Conservation (phyloP, 495 filamentous ascomycete species). For the Xylaria telfairii region DNA sequence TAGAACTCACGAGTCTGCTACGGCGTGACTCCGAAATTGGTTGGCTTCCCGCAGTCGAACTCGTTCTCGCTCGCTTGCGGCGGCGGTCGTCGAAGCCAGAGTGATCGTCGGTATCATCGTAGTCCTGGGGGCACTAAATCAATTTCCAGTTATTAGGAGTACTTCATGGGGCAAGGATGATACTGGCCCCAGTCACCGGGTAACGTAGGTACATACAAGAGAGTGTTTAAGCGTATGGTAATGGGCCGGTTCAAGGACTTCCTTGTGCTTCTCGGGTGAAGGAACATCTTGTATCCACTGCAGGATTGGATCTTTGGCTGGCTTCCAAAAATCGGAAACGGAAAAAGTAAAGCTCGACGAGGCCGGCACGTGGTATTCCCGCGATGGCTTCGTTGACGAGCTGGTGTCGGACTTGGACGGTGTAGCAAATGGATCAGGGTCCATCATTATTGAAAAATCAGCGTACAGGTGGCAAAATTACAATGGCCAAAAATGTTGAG, state of each 20-base stretch:
- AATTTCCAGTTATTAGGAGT: not conserved
- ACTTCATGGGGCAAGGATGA: not conserved
- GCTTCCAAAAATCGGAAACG: conserved; percentile 27
- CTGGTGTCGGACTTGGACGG: not conserved
- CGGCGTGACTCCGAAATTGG: conserved; percentile 11
- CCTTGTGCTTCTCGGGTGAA: conserved; percentile 16
- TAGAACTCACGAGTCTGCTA: conserved; percentile 12
- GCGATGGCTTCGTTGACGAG: conserved; percentile 3
- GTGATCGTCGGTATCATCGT: conserved; percentile 5
- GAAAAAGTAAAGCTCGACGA: conserved; percentile 31
- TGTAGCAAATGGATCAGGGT: not conserved
- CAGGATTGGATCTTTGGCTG: conserved; percentile 23
- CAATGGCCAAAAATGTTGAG: not conserved
- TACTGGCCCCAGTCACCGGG: not conserved
- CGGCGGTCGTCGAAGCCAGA: conserved; percentile 21
- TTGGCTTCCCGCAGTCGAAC: conserved; percentile 8
- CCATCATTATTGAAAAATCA: conserved; percentile 13
- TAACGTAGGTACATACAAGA: conserved; percentile 26
- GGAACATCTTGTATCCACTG: conserved; percentile 33
- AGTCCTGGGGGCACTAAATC: conserved; percentile 21
- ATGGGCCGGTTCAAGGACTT: conserved; percentile 21
- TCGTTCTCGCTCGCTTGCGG: conserved; percentile 25
- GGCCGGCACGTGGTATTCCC: conserved; percentile 24
- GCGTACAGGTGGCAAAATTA: not conserved
- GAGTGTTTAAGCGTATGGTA: conserved; percentile 29